Evolutionary conservation across 306 rosid genomes (phyloP).

Genomic region (Cucumis melo): DNA sequence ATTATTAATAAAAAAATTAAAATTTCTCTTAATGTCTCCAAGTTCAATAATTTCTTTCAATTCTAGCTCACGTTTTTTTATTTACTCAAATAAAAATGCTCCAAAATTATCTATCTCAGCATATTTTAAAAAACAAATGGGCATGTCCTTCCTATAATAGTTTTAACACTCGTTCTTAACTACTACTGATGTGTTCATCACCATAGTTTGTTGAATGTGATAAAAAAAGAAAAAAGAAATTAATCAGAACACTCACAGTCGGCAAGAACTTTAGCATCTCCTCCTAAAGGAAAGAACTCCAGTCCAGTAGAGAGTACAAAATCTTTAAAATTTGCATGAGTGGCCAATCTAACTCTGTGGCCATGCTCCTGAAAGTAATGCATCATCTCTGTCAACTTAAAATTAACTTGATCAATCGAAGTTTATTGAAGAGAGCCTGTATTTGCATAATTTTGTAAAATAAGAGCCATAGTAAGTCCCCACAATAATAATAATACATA

Average conservation of each 20-base stretch:
- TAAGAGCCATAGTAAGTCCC: neutral
- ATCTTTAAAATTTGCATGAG: slow-evolving; percentile 86
- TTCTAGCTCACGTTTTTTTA: neutral
- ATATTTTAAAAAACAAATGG: neutral
- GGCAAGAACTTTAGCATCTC: slow-evolving; percentile 98
- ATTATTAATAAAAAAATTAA: too few relatives aligned
- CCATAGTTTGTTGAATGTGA: neutral
- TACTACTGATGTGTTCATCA: neutral
- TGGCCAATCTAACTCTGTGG: slow-evolving; percentile 88
- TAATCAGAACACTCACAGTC: slow-evolving; percentile 56
- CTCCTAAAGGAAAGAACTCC: slow-evolving; percentile 91
- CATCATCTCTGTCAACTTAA: neutral
- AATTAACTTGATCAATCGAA: neutral
- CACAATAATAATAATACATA: neutral
- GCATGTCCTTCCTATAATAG: neutral
- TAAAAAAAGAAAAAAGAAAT: neutral
- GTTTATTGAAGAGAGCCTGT: neutral
- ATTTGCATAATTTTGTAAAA: neutral
- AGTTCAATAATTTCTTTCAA: neutral
- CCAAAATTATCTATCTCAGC: neutral
- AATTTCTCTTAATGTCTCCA: too few relatives aligned
- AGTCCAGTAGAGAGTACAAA: slow-evolving; percentile 70
- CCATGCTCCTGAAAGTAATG: slow-evolving; percentile 61
- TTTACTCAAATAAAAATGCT: neutral
- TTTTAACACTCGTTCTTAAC: neutral